Conservation (phyloP, 2,329 filamentous ascomycete species). For the Ceratocystis alfenasii region DNA sequence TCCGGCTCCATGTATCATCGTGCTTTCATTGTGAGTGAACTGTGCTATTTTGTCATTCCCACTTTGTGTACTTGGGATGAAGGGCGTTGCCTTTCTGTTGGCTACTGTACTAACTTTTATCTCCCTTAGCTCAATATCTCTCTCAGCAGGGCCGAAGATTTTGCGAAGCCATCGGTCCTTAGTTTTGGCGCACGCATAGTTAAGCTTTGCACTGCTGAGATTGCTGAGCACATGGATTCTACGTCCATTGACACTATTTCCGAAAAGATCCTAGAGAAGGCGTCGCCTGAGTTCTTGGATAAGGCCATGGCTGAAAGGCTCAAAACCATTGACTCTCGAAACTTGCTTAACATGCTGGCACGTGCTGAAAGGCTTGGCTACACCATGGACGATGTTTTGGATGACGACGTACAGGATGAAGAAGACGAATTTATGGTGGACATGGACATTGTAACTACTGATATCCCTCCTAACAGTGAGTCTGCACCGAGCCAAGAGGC, state of each 20-base stretch:
- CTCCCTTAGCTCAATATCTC: background rate
- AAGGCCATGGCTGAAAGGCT: constrained; percentile 41
- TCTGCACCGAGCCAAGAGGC: background rate
- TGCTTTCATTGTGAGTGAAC: constrained; percentile 35
- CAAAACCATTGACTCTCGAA: constrained; percentile 41
- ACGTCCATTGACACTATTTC: constrained; percentile 36
- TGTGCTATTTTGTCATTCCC: background rate
- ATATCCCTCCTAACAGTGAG: background rate
- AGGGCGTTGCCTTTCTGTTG: no score
- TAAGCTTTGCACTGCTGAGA: constrained; percentile 31
- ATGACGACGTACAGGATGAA: constrained; percentile 33
- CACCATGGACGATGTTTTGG: constrained; percentile 18
- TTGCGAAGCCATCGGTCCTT: constrained; percentile 32
- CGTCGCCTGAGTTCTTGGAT: constrained; percentile 37
- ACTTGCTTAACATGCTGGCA: constrained; percentile 45
- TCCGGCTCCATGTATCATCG: constrained; percentile 37
- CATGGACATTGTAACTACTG: constrained; percentile 17
- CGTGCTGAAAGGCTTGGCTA: constrained; percentile 47
- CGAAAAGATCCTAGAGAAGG: constrained; percentile 40
- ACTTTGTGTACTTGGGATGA: no score
- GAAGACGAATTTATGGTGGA: constrained; percentile 31
- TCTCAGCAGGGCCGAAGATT: constrained; percentile 27
- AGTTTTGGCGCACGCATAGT: constrained; percentile 39
- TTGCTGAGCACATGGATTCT: constrained; percentile 28
- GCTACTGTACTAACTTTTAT: background rate